These are phyloP conservation scores for Acanthochlamys bracteata DNA, from an alignment of 106 monocot species.

Conservation along the genomic window DNA sequence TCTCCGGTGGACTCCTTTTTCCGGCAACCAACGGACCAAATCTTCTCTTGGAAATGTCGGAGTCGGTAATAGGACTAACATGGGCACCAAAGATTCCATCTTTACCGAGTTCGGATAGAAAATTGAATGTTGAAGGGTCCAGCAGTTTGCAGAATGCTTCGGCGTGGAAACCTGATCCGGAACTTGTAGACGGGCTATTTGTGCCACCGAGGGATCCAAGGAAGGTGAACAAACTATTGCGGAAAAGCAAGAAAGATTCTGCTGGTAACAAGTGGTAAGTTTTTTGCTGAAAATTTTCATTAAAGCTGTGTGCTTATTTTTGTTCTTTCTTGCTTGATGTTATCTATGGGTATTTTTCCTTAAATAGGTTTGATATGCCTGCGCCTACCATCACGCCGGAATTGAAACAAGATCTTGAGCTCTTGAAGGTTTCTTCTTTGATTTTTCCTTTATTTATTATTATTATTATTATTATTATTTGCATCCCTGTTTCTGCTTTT, in stretches of 20 bases:
- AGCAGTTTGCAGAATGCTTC: slow-evolving; percentile 5
- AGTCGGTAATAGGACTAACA: slow-evolving; percentile 43
- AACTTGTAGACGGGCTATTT: slow-evolving; percentile 82
- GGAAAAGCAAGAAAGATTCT: slow-evolving; percentile 67
- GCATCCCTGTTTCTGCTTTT: too few species aligned
- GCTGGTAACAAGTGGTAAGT: slow-evolving; percentile 64
- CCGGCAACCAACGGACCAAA: too few species aligned
- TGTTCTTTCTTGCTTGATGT: neutral
- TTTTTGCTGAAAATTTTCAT: neutral
- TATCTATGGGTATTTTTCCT: slow-evolving; percentile 4
- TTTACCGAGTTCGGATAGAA: slow-evolving; percentile 11
- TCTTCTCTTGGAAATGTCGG: slow-evolving; percentile 27
- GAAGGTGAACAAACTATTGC: slow-evolving; percentile 61
- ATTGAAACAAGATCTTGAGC: slow-evolving; percentile 83
- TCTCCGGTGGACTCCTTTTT: too few species aligned
- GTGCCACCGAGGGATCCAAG: slow-evolving; percentile 75
- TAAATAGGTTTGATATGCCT: slow-evolving; percentile 89
- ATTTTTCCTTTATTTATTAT: too few species aligned
- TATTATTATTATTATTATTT: too few species aligned
- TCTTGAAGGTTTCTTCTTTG: slow-evolving; percentile 58
- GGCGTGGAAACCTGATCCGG: slow-evolving; percentile 23
- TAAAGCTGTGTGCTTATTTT: too few species aligned
- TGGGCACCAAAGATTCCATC: slow-evolving; percentile 67
- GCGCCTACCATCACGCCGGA: slow-evolving; percentile 80
- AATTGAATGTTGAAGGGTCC: neutral